Conservation (phyloP, 1,284 basidiomycete genomes). For the Apiotrichum laibachii region DNA sequence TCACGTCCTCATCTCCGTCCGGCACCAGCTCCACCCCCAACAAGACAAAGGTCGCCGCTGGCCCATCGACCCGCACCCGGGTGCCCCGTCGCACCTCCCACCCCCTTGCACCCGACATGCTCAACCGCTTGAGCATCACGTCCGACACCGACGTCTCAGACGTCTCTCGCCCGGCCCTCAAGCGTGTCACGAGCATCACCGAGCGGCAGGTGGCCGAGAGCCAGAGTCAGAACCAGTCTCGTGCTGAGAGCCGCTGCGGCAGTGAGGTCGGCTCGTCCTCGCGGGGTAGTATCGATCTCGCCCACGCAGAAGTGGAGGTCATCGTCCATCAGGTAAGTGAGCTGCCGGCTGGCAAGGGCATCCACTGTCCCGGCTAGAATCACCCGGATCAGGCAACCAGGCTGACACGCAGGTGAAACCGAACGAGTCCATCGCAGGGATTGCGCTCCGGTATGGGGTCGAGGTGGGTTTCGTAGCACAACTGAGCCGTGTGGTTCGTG, state of each 20-base stretch:
- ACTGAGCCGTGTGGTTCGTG: too few relatives aligned
- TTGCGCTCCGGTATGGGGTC: constrained; percentile 82
- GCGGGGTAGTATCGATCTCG: constrained; percentile 32
- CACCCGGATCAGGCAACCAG: too few relatives aligned
- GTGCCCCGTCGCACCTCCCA: constrained; percentile 7
- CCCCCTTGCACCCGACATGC: constrained; percentile 10
- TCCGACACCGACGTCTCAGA: constrained; percentile 17
- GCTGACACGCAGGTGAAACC: constrained; percentile 57
- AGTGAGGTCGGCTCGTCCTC: constrained; percentile 29
- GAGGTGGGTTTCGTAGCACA: constrained; percentile 54
- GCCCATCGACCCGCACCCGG: not conserved
- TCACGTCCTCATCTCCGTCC: not conserved
- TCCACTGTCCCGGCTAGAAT: too few relatives aligned
- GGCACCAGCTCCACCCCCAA: not conserved
- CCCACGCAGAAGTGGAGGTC: constrained; percentile 46
- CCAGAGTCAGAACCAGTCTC: constrained; percentile 10
- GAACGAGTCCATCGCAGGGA: constrained; percentile 74
- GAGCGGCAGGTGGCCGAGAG: constrained; percentile 44
- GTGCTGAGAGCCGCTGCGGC: constrained; percentile 14
- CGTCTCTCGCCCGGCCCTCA: constrained; percentile 37
- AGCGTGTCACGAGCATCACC: constrained; percentile 41
- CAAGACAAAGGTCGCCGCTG: not conserved
- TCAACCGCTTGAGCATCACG: not conserved
- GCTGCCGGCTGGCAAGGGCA: not conserved
- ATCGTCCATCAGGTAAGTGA: constrained; percentile 51